Conservation (phyloP, 495 filamentous ascomycete species). For the Neurospora tetraspora region DNA sequence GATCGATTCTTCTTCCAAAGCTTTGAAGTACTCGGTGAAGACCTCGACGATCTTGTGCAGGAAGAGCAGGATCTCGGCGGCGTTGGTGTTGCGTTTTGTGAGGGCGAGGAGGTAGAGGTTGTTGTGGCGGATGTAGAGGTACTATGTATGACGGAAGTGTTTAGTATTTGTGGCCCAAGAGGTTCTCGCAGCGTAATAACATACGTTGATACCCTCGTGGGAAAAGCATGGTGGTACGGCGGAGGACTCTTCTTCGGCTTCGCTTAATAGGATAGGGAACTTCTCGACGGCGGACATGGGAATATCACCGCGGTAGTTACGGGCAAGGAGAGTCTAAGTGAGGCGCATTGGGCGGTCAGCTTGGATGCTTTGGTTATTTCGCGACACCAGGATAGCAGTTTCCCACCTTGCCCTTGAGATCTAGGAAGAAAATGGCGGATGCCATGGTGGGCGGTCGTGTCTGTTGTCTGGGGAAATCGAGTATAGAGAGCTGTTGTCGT, state of each 20-base stretch:
- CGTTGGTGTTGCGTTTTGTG: conserved; percentile 98
- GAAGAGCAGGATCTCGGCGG: conserved; percentile 95
- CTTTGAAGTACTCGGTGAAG: conserved; percentile 99
- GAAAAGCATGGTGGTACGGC: conserved; percentile 98
- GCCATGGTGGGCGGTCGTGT: conserved; percentile 56
- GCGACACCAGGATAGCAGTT: not conserved
- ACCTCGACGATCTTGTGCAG: conserved; percentile 98
- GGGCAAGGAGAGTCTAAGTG: conserved; percentile 85
- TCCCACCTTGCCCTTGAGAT: conserved; percentile 96
- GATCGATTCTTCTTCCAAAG: conserved; percentile 97
- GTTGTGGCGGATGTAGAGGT: conserved; percentile 98
- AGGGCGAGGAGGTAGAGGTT: conserved; percentile 98
- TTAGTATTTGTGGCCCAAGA: not conserved
- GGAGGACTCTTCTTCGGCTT: conserved; percentile 98
- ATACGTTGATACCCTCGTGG: conserved; percentile 94
- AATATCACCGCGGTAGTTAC: conserved; percentile 98
- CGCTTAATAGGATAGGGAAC: conserved; percentile 91
- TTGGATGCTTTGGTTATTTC: not conserved
- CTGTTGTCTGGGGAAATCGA: conserved; percentile 1
- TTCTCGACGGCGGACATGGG: conserved; percentile 99
- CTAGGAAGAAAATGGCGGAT: conserved; percentile 96
- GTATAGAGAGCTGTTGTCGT: not conserved
- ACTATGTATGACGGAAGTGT: conserved; percentile 39
- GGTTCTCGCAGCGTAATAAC: conserved; percentile 15
- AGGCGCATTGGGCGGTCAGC: not conserved